Evolutionary conservation across 139 green algal genomes (phyloP).

Genomic region (Zygnema circumcarinatum): DNA sequence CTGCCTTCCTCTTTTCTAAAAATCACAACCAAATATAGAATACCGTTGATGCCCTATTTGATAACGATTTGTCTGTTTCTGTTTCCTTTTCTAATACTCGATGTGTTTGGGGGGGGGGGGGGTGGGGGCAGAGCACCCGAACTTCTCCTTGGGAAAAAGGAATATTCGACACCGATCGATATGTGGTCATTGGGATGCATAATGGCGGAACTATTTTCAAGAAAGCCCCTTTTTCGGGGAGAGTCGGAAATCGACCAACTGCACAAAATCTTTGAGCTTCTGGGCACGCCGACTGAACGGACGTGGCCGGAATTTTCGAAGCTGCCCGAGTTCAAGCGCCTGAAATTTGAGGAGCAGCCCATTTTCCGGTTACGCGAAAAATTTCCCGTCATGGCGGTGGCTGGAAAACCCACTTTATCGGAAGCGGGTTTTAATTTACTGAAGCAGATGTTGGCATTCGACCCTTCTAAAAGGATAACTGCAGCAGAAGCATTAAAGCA

Average conservation of each 20-base stretch:
- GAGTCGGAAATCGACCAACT: conserved; percentile 77
- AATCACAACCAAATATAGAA: too few species aligned
- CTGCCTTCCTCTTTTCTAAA: too few species aligned
- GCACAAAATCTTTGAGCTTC: conserved; percentile 60
- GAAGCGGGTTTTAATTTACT: conserved; percentile 49
- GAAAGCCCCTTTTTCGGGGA: conserved; percentile 79
- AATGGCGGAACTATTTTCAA: conserved; percentile 71
- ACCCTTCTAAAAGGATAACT: conserved; percentile 30
- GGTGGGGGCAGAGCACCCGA: conserved; percentile 77
- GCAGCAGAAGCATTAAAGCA: conserved; percentile 36
- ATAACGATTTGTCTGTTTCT: too few species aligned
- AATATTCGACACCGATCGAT: conserved; percentile 81
- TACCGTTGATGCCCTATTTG: too few species aligned
- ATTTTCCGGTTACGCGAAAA: conserved; percentile 15
- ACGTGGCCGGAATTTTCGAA: conserved; percentile 25
- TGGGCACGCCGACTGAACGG: conserved; percentile 63
- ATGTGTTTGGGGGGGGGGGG: too few species aligned
- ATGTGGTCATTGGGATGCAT: conserved; percentile 80
- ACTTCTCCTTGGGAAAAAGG: conserved; percentile 81
- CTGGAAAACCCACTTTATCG: conserved; percentile 33
- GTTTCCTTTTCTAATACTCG: too few species aligned
- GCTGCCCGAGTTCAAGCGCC: conserved; percentile 31
- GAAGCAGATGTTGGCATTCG: conserved; percentile 24
- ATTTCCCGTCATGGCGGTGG: conserved; percentile 26
- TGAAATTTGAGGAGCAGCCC: conserved; percentile 20